Percentiles rank a stretch among this genome's conserved stretches.
These are phyloP conservation scores for Thelonectria blattea DNA, from an alignment of 2,329 filamentous ascomycete species.

Conservation along the genomic window DNA sequence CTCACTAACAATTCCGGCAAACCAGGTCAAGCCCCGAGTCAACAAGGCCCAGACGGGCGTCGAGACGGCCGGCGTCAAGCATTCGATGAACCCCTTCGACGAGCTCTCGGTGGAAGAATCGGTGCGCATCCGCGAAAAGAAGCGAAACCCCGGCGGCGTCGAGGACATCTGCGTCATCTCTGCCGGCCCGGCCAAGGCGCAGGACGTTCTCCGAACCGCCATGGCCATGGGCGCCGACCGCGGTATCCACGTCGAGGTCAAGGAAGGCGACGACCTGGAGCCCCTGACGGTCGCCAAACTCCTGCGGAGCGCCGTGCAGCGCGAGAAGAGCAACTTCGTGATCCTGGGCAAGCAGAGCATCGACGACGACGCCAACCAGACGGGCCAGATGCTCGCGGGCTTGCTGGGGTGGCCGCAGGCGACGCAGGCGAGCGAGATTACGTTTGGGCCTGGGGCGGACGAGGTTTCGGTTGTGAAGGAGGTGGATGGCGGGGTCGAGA, in stretches of 20 bases:
- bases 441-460: constrained; percentile 70
- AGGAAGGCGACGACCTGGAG: constrained; percentile 79
- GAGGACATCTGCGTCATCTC: constrained; percentile 91
- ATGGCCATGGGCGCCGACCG: constrained; percentile 99
- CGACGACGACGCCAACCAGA: constrained; percentile 94
- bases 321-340: constrained; percentile 89
- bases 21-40: constrained; percentile 70
- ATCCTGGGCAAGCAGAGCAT: constrained; percentile 98
- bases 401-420: constrained; percentile 92
- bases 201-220: constrained; percentile 89
- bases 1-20: too few species aligned
- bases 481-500: constrained; percentile 95
- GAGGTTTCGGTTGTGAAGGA: constrained; percentile 82
- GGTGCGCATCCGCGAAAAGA: constrained; percentile 90
- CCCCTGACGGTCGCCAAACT: constrained; percentile 93
- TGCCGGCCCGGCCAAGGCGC: constrained; percentile 85
- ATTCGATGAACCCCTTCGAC: constrained; percentile 99
- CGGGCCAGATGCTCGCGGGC: constrained; percentile 96
- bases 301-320: constrained; percentile 77
- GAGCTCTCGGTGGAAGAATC: constrained; percentile 97
- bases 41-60: constrained; percentile 82
- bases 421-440: constrained; percentile 87
- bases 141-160: constrained; percentile 73
- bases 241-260: constrained; percentile 82
- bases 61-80: constrained; percentile 91